These are phyloP conservation scores for Globisporangium viniferum DNA, from an alignment of 352 stramenopile species.

Conservation along the genomic window DNA sequence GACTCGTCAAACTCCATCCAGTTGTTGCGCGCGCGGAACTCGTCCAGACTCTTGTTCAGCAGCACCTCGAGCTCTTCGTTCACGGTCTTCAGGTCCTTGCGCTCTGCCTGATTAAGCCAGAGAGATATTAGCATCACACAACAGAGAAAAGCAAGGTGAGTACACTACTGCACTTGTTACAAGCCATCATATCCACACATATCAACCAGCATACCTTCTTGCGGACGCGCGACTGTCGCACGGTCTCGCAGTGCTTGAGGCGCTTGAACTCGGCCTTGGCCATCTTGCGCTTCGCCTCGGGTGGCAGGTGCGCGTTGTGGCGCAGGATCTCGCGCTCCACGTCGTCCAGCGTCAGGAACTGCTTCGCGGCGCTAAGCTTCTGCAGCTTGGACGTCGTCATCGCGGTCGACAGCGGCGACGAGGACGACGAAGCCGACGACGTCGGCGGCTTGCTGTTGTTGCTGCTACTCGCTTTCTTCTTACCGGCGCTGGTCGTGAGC, in stretches of 20 bases:
- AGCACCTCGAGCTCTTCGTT: constrained; percentile 57
- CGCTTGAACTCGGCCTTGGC: constrained; percentile 68
- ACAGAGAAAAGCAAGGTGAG: not conserved
- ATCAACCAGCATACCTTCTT: constrained; percentile 44
- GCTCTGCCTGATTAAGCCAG: constrained; percentile 30
- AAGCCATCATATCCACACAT: not conserved
- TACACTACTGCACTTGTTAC: not conserved
- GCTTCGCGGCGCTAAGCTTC: constrained; percentile 21
- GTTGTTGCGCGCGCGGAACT: constrained; percentile 37
- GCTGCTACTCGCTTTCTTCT: not conserved
- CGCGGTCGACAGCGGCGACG: constrained; percentile 3
- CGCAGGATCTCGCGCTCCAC: constrained; percentile 53
- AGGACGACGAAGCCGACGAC: not conserved
- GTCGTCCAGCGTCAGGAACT: constrained; percentile 50
- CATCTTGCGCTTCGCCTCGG: constrained; percentile 46
- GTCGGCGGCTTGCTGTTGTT: not conserved
- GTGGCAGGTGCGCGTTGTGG: constrained; percentile 36
- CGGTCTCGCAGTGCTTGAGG: constrained; percentile 76
- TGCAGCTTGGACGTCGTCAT: constrained; percentile 5
- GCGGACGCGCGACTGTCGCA: constrained; percentile 72
- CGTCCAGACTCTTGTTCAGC: constrained; percentile 31
- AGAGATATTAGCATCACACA: not conserved
- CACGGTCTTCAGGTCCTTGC: constrained; percentile 49
- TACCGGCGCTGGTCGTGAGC: not conserved
- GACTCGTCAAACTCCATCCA: constrained; percentile 57